Conservation (phyloP, 306 rosid genomes). For the Luffa aegyptiaca region DNA sequence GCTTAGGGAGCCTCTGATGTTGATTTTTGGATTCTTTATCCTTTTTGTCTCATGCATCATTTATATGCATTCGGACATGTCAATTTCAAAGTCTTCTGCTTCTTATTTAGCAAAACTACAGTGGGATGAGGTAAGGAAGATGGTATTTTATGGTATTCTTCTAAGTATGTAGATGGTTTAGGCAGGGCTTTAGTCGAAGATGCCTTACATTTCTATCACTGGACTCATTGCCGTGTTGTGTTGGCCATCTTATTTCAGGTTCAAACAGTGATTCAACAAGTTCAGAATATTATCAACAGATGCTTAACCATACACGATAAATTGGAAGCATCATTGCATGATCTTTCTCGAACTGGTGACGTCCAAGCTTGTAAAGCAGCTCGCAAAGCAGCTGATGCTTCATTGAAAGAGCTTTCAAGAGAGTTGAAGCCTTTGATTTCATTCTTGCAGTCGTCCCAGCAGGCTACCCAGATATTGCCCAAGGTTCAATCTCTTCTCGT, state of each 20-base stretch:
- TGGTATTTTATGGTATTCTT: background rate
- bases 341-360: constrained; percentile 87
- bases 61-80: constrained; percentile 71
- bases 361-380: constrained; percentile 83
- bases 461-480: constrained; percentile 64
- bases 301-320: constrained; percentile 64
- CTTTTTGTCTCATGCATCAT: constrained; percentile 67
- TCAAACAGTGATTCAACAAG: constrained; percentile 52
- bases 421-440: constrained; percentile 62
- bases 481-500: constrained; percentile 41
- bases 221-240: background rate
- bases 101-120: constrained; percentile 84
- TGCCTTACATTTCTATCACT: background rate
- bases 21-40: constrained; percentile 74
- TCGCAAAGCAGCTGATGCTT: constrained; percentile 72
- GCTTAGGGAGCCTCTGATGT: constrained; percentile 87
- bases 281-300: constrained; percentile 43
- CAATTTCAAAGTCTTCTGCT: constrained; percentile 89
- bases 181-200: background rate
- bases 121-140: constrained; percentile 80
- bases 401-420: constrained; percentile 74
- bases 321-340: constrained; percentile 76
- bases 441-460: constrained; percentile 70
- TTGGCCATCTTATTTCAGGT: constrained; percentile 41
- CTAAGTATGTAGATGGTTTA: constrained; percentile 2